Percentiles rank a stretch among this genome's conserved stretches.
Conservation (phyloP, 2,329 filamentous ascomycete species). For the Lasiodiplodia sp. region DNA sequence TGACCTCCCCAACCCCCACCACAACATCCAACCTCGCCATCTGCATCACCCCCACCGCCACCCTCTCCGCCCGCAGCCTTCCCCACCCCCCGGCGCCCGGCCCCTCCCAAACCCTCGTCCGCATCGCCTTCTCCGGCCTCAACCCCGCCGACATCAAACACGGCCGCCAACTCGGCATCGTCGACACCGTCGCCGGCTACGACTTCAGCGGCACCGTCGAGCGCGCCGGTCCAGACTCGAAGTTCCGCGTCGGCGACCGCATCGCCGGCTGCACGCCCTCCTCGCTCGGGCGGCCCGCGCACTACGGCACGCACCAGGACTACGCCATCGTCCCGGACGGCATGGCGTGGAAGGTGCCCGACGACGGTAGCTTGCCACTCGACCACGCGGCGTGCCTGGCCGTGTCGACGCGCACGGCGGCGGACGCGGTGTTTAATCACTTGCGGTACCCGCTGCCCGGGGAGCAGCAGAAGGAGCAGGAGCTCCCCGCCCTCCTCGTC, state of each 20-base stretch:
- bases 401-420: slow-evolving; percentile 65
- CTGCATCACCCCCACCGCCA: background rate
- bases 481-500: slow-evolving; percentile 33
- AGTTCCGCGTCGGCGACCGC: slow-evolving; percentile 5
- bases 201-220: slow-evolving; percentile 31
- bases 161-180: slow-evolving; percentile 23
- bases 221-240: background rate
- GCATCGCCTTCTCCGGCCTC: background rate
- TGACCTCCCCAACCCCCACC: background rate
- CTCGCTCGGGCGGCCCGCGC: slow-evolving; percentile 55
- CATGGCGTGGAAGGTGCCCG: slow-evolving; percentile 51
- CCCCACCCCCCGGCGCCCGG: background rate
- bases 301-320: slow-evolving; percentile 54
- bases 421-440: slow-evolving; percentile 62
- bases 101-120: background rate
- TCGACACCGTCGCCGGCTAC: slow-evolving; percentile 28
- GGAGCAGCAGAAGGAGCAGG: slow-evolving; percentile 43
- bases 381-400: slow-evolving; percentile 62
- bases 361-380: slow-evolving; percentile 44
- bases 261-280: slow-evolving; percentile 65
- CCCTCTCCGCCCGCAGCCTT: background rate
- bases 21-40: background rate
- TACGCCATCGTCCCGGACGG: slow-evolving; percentile 62
- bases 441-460: slow-evolving; percentile 60
- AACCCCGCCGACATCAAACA: slow-evolving; percentile 31